These are phyloP conservation scores for Cenchrus americanus DNA, from an alignment of 176 grass and related monocot genomes.

Conservation along the genomic window DNA sequence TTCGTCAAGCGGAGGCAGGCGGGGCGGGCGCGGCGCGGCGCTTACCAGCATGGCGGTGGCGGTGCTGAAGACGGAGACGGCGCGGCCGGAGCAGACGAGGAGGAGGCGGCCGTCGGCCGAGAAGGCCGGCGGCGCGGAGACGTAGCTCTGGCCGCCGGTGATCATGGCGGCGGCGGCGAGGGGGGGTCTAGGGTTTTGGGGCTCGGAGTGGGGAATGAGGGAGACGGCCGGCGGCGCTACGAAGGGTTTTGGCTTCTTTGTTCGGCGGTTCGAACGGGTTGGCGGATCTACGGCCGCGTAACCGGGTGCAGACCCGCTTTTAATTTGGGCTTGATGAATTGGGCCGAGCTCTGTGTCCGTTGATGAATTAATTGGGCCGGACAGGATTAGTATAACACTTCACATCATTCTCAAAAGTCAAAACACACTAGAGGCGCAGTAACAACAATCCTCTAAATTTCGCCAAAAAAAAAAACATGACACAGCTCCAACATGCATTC, in stretches of 20 bases:
- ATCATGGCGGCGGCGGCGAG: constrained; percentile 65
- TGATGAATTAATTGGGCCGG: background rate
- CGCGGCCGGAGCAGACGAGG: constrained; percentile 67
- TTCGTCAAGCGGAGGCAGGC: background rate
- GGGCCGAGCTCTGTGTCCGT: background rate
- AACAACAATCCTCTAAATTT: background rate
- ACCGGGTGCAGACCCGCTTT: constrained; percentile 10
- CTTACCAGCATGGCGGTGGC: constrained; percentile 79
- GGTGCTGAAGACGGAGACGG: constrained; percentile 83
- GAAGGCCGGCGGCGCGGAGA: constrained; percentile 80
- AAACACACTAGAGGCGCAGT: no score
- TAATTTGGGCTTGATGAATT: background rate
- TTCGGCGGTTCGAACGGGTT: background rate
- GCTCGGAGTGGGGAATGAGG: constrained; percentile 16
- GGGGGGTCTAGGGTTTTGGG: constrained; percentile 35
- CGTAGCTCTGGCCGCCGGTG: constrained; percentile 79
- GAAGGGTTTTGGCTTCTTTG: constrained; percentile 49
- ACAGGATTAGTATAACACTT: background rate
- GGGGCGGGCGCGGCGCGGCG: background rate
- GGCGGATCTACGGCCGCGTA: background rate
- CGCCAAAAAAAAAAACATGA: background rate
- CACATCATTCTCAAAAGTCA: no score
- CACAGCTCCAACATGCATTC: background rate
- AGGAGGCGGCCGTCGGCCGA: constrained; percentile 74
- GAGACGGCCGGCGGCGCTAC: constrained; percentile 11